These are phyloP conservation scores for Posidonia oceanica DNA, from an alignment of 116 monocot genomes.

Conservation along the genomic window DNA sequence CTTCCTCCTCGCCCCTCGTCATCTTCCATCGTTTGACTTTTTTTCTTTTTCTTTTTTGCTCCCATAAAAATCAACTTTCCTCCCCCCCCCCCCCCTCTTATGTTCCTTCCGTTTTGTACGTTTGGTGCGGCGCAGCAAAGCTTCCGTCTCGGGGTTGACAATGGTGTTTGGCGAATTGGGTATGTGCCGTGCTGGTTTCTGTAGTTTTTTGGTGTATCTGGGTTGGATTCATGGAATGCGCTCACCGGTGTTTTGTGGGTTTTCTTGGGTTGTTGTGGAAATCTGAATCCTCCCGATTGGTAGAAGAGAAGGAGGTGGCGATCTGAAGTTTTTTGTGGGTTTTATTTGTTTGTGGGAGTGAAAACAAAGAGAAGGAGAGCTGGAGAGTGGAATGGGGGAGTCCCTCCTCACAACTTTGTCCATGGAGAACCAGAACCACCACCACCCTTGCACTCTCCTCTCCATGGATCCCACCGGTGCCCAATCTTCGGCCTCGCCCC, in stretches of 20 bases:
- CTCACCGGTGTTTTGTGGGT: constrained; percentile 15
- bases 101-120: neutral
- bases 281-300: constrained; percentile 30
- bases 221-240: constrained; percentile 35
- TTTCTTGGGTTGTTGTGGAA: constrained; percentile 26
- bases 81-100: neutral
- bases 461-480: constrained; percentile 49
- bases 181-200: neutral
- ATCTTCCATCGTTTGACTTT: no score
- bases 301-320: constrained; percentile 17
- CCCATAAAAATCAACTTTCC: neutral
- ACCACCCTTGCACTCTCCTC: constrained; percentile 52
- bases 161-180: neutral
- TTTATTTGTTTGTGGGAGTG: neutral
- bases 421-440: constrained; percentile 40
- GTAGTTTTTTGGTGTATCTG: neutral
- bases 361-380: neutral
- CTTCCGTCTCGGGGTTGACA: neutral
- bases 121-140: neutral
- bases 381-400: constrained; percentile 44
- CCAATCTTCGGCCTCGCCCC: constrained; percentile 7
- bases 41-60: neutral
- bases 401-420: constrained; percentile 49
- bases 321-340: neutral
- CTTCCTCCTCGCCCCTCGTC: no score